These are phyloP conservation scores for Xylaria castorea DNA, from an alignment of 495 filamentous ascomycete genomes.

Conservation along the genomic window DNA sequence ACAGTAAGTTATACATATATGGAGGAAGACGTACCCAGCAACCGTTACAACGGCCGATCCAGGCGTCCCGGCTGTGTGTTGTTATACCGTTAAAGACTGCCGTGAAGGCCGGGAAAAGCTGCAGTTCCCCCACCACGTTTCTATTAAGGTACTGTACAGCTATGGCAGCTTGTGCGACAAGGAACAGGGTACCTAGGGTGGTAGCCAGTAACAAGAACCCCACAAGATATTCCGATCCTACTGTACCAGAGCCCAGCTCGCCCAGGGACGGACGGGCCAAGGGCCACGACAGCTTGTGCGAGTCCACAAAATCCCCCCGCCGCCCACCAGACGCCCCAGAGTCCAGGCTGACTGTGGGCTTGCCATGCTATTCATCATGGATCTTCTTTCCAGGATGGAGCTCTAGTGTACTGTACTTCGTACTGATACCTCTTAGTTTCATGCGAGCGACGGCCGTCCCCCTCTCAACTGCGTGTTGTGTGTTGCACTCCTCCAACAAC, in stretches of 20 bases:
- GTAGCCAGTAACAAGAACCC: conserved; percentile 7
- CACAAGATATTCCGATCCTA: conserved; percentile 20
- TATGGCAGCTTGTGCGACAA: not conserved
- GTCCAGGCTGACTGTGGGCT: conserved; percentile 23
- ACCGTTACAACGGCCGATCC: not conserved
- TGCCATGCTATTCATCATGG: conserved; percentile 12
- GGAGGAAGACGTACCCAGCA: not conserved
- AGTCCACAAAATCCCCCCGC: conserved; percentile 29
- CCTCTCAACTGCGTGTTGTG: conserved; percentile 2
- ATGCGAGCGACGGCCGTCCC: conserved; percentile 21
- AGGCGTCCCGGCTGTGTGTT: not conserved
- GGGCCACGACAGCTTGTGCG: conserved; percentile 21
- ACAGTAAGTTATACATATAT: no score
- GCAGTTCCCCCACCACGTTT: conserved; percentile 14
- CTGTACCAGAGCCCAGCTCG: not conserved
- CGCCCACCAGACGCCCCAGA: conserved; percentile 16
- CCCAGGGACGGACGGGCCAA: not conserved
- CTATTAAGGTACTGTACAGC: conserved; percentile 3
- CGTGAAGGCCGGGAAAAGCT: conserved; percentile 16
- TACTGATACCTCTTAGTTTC: no score
- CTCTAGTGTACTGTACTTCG: conserved; percentile 18
- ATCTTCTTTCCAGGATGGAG: conserved; percentile 24
- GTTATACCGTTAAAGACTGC: conserved; percentile 2
- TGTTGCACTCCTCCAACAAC: not conserved
- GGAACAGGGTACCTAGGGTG: not conserved